phyloP scores from a whole-genome alignment of 345 rosid genomes.

The Firmiana major region DNA sequence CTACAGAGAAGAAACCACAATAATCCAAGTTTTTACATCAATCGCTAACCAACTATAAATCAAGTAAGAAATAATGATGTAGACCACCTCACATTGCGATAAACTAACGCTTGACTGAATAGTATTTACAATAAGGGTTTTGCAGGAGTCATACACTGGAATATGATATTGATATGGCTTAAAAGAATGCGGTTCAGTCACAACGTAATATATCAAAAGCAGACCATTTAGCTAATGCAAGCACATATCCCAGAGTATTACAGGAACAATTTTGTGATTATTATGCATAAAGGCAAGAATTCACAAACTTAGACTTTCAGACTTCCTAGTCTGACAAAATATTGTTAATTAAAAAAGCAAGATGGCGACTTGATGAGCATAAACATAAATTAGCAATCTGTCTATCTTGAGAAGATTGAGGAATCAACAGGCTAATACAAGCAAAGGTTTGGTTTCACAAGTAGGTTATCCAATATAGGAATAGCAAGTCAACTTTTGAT shows the following conservation, averaged over 20 bases:
- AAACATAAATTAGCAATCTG: background rate
- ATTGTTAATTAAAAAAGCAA: background rate
- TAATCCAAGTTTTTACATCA: background rate
- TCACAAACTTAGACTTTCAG: background rate
- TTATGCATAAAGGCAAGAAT: background rate
- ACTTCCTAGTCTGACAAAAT: background rate
- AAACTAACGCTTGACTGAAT: background rate
- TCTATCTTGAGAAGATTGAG: background rate
- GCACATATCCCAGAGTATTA: background rate
- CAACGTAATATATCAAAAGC: background rate
- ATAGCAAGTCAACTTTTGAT: background rate
- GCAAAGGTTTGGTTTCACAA: background rate
- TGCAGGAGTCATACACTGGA: background rate
- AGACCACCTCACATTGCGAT: background rate
- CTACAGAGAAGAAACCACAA: background rate
- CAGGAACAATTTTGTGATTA: background rate
- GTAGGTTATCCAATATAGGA: background rate
- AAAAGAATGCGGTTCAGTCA: background rate
- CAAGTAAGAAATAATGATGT: background rate
- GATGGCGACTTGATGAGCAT: background rate
- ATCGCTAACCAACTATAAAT: background rate
- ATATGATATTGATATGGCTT: background rate
- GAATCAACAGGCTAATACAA: background rate
- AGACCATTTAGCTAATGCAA: background rate
- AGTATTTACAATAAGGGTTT: background rate